Percentiles rank a stretch among this genome's conserved stretches.
These are phyloP conservation scores for Filobasidium wieringae DNA, from an alignment of 768 basidiomycete species.

Conservation along the genomic window DNA sequence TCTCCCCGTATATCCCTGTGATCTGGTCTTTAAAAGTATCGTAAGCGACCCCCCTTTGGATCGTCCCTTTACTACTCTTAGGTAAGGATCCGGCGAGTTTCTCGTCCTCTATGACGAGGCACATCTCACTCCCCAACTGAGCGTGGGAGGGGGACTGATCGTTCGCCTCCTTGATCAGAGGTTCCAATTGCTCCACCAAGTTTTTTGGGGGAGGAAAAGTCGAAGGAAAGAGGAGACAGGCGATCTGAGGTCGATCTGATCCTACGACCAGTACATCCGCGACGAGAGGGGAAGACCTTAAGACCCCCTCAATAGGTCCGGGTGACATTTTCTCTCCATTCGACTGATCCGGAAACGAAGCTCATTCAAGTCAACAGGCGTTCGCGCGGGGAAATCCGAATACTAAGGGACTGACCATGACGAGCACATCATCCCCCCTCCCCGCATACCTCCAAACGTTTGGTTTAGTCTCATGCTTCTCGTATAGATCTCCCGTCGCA, in stretches of 20 bases:
- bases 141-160: constrained; percentile 29
- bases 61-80: constrained; percentile 37
- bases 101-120: constrained; percentile 16
- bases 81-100: constrained; percentile 17
- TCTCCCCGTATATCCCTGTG: constrained; percentile 19
- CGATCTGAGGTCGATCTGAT: constrained; percentile 43
- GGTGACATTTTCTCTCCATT: constrained; percentile 50
- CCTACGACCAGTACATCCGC: constrained; percentile 50
- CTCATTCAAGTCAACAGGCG: neutral
- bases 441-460: constrained; percentile 45
- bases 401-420: constrained; percentile 30
- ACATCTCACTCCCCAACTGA: constrained; percentile 30
- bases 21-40: constrained; percentile 30
- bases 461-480: constrained; percentile 41
- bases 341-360: constrained; percentile 19
- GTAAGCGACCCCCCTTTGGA: constrained; percentile 35
- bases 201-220: neutral
- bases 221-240: constrained; percentile 45
- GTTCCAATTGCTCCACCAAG: neutral
- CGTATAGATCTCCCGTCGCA: constrained; percentile 49
- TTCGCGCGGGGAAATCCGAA: neutral
- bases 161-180: constrained; percentile 20
- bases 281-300: constrained; percentile 43
- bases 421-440: constrained; percentile 49
- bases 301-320: constrained; percentile 46